A percentile compares a stretch with the other conserved stretches of the same genome.
These are phyloP conservation scores for Kwoniella sp. DNA, from an alignment of 768 basidiomycete genomes.

Conservation along the genomic window DNA sequence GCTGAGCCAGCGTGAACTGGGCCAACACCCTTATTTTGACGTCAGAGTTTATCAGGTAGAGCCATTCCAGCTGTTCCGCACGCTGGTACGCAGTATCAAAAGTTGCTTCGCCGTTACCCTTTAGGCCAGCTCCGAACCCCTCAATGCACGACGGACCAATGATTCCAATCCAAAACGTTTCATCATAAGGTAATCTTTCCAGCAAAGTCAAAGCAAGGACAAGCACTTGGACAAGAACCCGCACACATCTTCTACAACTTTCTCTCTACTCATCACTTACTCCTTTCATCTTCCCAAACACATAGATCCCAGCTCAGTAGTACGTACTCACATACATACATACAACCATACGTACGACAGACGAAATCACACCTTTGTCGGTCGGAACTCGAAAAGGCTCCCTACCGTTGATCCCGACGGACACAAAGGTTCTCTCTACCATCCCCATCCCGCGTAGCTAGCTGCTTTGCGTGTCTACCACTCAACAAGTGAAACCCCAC, in stretches of 20 bases:
- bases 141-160: not conserved
- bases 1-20: not conserved
- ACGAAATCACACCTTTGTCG: not conserved
- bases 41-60: slow-evolving; percentile 3
- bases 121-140: not conserved
- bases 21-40: not conserved
- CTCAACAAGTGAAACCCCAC: too few species aligned
- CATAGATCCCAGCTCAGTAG: too few species aligned
- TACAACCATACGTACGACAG: not conserved
- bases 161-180: not conserved
- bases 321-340: too few species aligned
- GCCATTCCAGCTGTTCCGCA: too few species aligned
- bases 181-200: not conserved
- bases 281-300: slow-evolving; percentile 1
- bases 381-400: too few species aligned
- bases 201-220: too few species aligned
- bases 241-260: slow-evolving; percentile 4
- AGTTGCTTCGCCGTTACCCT: not conserved
- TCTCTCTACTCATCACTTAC: not conserved
- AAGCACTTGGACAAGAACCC: not conserved
- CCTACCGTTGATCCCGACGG: too few species aligned
- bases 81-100: too few species aligned
- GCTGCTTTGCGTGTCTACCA: too few species aligned
- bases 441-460: too few species aligned
- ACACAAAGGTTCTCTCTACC: too few species aligned